A percentile compares a stretch with the other conserved stretches of the same genome.
Conservation (phyloP, 176 grass and related monocot species). For the Triticum turgidum region DNA sequence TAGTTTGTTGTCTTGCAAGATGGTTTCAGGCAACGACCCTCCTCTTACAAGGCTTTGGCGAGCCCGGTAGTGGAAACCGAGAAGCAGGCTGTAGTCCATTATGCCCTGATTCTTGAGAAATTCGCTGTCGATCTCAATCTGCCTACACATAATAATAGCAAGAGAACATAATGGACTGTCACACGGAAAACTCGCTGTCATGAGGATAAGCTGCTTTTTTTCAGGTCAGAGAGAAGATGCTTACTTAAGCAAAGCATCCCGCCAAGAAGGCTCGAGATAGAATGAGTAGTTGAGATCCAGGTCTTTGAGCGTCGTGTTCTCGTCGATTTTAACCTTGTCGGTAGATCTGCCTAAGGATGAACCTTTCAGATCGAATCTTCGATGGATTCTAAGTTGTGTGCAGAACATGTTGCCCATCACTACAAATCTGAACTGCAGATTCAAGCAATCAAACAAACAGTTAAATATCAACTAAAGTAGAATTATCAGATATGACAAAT, state of each 20-base stretch:
- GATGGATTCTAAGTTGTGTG: constrained; percentile 90
- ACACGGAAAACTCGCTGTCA: neutral
- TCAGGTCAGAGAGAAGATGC: neutral
- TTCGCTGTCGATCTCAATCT: constrained; percentile 81
- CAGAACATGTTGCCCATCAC: constrained; percentile 99
- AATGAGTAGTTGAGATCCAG: too few relatives aligned
- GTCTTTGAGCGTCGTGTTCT: too few relatives aligned
- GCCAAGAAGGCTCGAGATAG: constrained; percentile 81
- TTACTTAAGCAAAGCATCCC: constrained; percentile 80
- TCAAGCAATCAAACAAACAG: constrained; percentile 4
- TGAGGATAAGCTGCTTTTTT: neutral
- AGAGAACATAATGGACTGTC: too few relatives aligned
- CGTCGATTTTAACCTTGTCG: too few relatives aligned
- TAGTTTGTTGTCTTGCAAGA: constrained; percentile 53
- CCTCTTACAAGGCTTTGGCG: constrained; percentile 55
- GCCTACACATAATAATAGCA: constrained; percentile 35
- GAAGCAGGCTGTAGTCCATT: constrained; percentile 55
- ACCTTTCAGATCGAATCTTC: neutral
- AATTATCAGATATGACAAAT: neutral
- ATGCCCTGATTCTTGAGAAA: constrained; percentile 78
- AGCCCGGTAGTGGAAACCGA: constrained; percentile 50
- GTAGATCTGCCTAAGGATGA: too few relatives aligned
- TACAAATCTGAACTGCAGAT: constrained; percentile 89
- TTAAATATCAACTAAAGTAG: neutral
- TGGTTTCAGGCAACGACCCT: constrained; percentile 37